Evolutionary conservation across 768 basidiomycete species (phyloP), one percentile per base, ranked within the genome.

Genomic region (Vishniacozyma victoriae): DNA sequence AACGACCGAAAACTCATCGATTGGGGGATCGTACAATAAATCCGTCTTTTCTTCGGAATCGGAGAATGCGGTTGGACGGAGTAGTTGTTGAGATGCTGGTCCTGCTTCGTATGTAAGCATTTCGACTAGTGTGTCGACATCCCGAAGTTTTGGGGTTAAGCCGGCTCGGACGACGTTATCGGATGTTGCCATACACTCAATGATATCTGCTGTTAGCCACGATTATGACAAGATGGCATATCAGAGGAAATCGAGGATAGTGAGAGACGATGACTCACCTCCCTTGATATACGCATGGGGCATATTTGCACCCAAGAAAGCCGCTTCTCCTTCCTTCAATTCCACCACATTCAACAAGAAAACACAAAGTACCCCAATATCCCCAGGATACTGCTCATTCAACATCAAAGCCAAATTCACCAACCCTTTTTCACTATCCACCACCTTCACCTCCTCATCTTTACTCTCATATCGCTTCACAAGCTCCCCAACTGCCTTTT

Each of bases 161-260:
- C 95, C 95, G 5, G 95, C 95, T 25, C 95, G 87, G 56, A 99
- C 92, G 71, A 99, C 95, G 71, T 97, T 97, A 75, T 99, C 95
- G 50, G 68, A 52, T 0, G 62, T 69, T 7, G 61, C 61, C 64
- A 64, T 69, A 75, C 90, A 93, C 68, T 97, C 95, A 67, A 97
- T 89, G 72, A 92, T 92, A 67, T 99, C 93, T 93, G 62, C 4
- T 41, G 41, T 22, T 14, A 46, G 20, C 36, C 16, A n/a, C 3
- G 11, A 4, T 16, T 11, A n/a, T 9, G 13, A 24, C 9, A 22
- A 15, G 40, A 9, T 14, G 37, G 19, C 15, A 35, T 36, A 46
- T 9, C n/a, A 33, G 29, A 33, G 9, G 29, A n/a, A 33, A 33
- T n/a, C 9, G n/a, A 33, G 29, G n/a, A 9, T 9, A n/a, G 29